These are phyloP conservation scores for Blastocystis sp. DNA, from an alignment of 352 stramenopile species.

Conservation along the genomic window DNA sequence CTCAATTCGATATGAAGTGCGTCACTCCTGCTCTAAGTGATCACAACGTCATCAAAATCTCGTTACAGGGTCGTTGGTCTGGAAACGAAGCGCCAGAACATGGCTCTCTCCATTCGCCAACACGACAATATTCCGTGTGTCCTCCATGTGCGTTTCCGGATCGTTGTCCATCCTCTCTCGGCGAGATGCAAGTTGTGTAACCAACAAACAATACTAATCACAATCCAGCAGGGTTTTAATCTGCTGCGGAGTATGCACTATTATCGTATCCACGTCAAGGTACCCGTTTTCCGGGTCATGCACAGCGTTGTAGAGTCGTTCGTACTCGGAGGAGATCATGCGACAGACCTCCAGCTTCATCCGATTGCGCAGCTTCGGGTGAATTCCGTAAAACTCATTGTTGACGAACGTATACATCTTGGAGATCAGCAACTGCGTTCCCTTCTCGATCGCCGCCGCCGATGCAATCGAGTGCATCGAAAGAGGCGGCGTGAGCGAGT, in stretches of 20 bases:
- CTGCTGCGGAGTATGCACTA: slow-evolving; percentile 32
- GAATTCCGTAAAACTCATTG: slow-evolving; percentile 26
- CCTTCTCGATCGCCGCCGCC: slow-evolving; percentile 15
- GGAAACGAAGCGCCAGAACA: not conserved
- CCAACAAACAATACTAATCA: slow-evolving; percentile 11
- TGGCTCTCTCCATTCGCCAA: not conserved
- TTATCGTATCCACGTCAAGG: slow-evolving; percentile 19
- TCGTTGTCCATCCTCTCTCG: not conserved
- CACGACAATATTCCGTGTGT: not conserved
- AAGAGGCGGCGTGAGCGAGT: not conserved
- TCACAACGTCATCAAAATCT: not conserved
- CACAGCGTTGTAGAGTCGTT: slow-evolving; percentile 20
- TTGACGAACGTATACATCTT: slow-evolving; percentile 43
- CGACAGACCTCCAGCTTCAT: not conserved
- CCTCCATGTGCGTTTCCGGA: not conserved
- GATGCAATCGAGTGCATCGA: slow-evolving; percentile 33
- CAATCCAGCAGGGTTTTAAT: slow-evolving; percentile 43
- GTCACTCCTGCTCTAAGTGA: not conserved
- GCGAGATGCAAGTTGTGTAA: too few species aligned
- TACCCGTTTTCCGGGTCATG: slow-evolving; percentile 46
- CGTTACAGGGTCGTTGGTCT: not conserved
- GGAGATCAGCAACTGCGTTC: slow-evolving; percentile 17
- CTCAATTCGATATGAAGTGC: not conserved
- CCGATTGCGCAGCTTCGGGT: not conserved
- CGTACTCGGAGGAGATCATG: slow-evolving; percentile 10